phyloP scores from a whole-genome alignment of 2,329 filamentous ascomycete genomes.

The Emydomyces testavorans region DNA sequence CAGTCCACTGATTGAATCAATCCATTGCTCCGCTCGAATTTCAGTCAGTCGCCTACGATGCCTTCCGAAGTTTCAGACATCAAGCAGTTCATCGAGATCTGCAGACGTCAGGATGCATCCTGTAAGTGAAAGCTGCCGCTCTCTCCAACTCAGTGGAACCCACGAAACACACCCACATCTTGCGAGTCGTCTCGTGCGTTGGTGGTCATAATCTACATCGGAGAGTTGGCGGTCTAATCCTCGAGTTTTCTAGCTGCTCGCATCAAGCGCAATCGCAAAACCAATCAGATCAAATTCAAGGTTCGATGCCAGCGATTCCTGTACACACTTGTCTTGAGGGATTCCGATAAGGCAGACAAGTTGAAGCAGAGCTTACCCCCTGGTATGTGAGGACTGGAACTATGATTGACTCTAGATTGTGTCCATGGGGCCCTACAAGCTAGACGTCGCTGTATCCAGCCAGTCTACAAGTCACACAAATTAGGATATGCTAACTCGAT shows the following conservation, averaged over 20 bases:
- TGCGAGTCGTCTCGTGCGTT: background rate
- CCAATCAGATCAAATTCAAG: constrained; percentile 99
- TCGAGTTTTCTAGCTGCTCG: constrained; percentile 53
- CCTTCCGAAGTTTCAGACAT: constrained; percentile 96
- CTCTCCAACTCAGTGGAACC: background rate
- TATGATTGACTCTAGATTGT: background rate
- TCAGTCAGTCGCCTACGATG: constrained; percentile 54
- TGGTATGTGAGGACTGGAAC: constrained; percentile 53
- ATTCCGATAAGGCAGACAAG: constrained; percentile 99
- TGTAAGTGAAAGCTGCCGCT: constrained; percentile 53
- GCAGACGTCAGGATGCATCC: constrained; percentile 97
- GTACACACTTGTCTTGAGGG: constrained; percentile 97
- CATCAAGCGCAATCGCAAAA: constrained; percentile 92
- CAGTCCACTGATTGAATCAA: background rate
- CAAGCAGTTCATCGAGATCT: constrained; percentile 99
- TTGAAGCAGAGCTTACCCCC: constrained; percentile 97
- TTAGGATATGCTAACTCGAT: constrained; percentile 5
- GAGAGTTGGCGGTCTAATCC: constrained; percentile 8
- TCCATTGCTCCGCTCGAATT: background rate
- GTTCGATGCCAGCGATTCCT: constrained; percentile 93
- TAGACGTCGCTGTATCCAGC: background rate
- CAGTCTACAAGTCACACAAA: background rate
- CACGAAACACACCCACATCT: background rate
- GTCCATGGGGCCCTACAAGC: no score
- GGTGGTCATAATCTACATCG: background rate